Evolutionary conservation across 306 rosid genomes (phyloP), one percentile per base, ranked within the genome.

Genomic region (Quercus mongolica): DNA sequence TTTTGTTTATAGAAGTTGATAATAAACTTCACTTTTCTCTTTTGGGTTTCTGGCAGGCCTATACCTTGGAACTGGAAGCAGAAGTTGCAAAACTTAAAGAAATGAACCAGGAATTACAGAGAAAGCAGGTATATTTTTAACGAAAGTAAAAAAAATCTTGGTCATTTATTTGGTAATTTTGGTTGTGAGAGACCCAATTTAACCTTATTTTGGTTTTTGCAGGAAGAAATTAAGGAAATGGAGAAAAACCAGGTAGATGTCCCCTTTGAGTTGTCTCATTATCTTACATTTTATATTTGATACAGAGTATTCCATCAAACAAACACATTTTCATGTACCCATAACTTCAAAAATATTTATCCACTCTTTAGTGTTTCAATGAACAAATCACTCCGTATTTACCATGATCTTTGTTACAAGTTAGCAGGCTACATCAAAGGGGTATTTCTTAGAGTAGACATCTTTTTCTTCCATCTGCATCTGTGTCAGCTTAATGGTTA

Each of bases 21-120:
- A 55, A 20, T n/a, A 6, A 5, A 17, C 8, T 6, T 46, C 8
- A 11, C n/a, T 12, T 63, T 74, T 11, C 17, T 77, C 58, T 21
- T 78, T 15, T 77, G 31, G 71, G 73, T 55, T 73, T 84, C 74
- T 86, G 82, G 56, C 85, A 95, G 99, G 99, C 99, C 49, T 95
- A 95, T 76, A 95, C 99, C 55, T 75, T 87, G 73, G 99, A 95
- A 81, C 89, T 95, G 67, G 99, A 95, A 83, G 94, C 91, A 71
- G 99, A 95, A 88, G 81, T 95, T 73, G 87, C 85, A 44, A 89
- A 89, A 83, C 94, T 93, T 33, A 92, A 93, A 83, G 92, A 89
- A 83, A 4, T 83, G 81, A 95, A 92, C 83, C 71, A 80, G 80
- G 99, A 95, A 77, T 76, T 95, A 30, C 90, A 90, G 81, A 83